Percentiles rank a stretch among this genome's conserved stretches.
These are phyloP conservation scores for Prunus salicina DNA, from an alignment of 306 rosid species.

Conservation along the genomic window DNA sequence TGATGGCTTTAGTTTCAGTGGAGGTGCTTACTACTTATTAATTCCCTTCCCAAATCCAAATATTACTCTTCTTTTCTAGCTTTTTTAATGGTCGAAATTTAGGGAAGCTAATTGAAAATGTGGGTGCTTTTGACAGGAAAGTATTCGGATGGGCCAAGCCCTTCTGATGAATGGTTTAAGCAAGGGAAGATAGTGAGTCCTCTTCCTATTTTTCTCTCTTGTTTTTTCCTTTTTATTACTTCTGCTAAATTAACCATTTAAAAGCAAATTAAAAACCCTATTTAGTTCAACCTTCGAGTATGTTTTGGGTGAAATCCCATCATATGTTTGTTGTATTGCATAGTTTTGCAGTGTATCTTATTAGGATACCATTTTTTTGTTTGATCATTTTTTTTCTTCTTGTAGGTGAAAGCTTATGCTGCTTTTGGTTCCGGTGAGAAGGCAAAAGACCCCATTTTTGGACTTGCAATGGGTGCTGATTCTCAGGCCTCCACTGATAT, in stretches of 20 bases:
- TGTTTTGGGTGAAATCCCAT: neutral
- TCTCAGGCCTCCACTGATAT: slow-evolving; percentile 63
- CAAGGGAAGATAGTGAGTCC: slow-evolving; percentile 66
- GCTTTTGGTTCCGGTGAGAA: slow-evolving; percentile 58
- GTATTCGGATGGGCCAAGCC: slow-evolving; percentile 76
- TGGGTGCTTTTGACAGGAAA: slow-evolving; percentile 53
- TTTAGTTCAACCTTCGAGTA: neutral
- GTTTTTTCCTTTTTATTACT: neutral
- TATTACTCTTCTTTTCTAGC: neutral
- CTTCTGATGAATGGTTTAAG: slow-evolving; percentile 88
- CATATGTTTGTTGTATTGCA: neutral
- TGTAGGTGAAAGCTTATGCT: slow-evolving; percentile 67
- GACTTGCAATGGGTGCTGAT: slow-evolving; percentile 67
- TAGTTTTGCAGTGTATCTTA: neutral
- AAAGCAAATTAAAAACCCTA: neutral
- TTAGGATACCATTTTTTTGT: too few species aligned
- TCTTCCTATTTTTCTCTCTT: neutral
- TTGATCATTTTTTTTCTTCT: neutral
- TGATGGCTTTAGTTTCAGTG: slow-evolving; percentile 86
- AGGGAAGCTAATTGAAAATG: neutral
- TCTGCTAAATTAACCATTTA: neutral
- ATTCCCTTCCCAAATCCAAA: neutral
- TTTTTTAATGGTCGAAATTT: neutral
- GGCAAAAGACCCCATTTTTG: slow-evolving; percentile 89
- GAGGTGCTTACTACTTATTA: slow-evolving; percentile 41